Conservation (phyloP, 2,329 filamentous ascomycete species). For the Hymenoscyphus fraxineus region DNA sequence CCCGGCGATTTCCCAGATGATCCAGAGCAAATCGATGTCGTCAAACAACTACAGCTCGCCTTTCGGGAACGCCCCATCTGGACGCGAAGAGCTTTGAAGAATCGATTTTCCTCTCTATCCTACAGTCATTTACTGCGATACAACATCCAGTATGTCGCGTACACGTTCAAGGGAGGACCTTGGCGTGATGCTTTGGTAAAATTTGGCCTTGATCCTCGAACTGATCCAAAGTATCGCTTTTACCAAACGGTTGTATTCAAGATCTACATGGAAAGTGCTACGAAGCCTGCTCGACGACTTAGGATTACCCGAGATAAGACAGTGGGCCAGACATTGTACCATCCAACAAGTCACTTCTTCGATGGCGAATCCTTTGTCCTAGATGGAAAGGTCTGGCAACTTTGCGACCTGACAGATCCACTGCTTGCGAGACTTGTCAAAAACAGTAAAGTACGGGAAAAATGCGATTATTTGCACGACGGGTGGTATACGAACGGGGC, state of each 20-base stretch:
- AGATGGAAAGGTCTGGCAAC: slow-evolving; percentile 90
- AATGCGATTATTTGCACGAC: slow-evolving; percentile 59
- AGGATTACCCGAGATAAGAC: slow-evolving; percentile 24
- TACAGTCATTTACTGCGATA: slow-evolving; percentile 61
- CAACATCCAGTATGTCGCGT: slow-evolving; percentile 79
- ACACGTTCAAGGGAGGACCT: slow-evolving; percentile 88
- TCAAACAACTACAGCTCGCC: slow-evolving; percentile 59
- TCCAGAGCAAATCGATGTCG: slow-evolving; percentile 57
- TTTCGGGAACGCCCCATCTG: slow-evolving; percentile 77
- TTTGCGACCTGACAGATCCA: slow-evolving; percentile 86
- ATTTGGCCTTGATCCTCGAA: slow-evolving; percentile 82
- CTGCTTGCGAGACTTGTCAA: slow-evolving; percentile 64
- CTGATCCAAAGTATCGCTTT: slow-evolving; percentile 67
- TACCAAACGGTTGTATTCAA: slow-evolving; percentile 93
- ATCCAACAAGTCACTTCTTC: slow-evolving; percentile 66
- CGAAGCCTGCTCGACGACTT: slow-evolving; percentile 17
- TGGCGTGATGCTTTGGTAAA: slow-evolving; percentile 85
- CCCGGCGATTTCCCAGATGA: slow-evolving; percentile 35
- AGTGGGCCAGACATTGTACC: slow-evolving; percentile 10
- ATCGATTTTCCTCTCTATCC: slow-evolving; percentile 56
- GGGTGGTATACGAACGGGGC: slow-evolving; percentile 85
- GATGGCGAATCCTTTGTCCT: slow-evolving; percentile 70
- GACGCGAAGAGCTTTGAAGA: slow-evolving; percentile 78
- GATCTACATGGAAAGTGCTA: slow-evolving; percentile 41
- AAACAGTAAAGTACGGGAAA: slow-evolving; percentile 53